Conservation (phyloP, 257 asterid species). For the Nicotiana otophora region DNA sequence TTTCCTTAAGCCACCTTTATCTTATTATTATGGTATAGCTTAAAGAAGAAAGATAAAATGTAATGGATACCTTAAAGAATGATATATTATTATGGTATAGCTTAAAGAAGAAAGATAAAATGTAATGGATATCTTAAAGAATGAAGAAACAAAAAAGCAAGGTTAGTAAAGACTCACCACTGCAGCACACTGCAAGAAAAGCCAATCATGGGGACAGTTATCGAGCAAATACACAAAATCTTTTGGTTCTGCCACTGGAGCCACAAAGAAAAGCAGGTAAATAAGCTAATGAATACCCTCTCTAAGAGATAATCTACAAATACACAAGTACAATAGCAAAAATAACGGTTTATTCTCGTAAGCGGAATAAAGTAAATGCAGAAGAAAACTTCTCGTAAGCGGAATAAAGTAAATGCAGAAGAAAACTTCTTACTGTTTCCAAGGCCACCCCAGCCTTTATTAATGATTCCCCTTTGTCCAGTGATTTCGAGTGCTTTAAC, state of each 20-base stretch:
- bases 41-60: neutral
- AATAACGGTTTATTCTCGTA: neutral
- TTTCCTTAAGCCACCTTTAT: neutral
- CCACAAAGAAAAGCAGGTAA: constrained; percentile 1
- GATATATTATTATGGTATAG: neutral
- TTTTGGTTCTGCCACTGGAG: constrained; percentile 65
- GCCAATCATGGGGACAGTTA: constrained; percentile 91
- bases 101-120: neutral
- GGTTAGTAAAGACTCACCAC: constrained; percentile 46
- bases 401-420: neutral
- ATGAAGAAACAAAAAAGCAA: neutral
- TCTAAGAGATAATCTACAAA: neutral
- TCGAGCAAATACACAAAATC: constrained; percentile 67
- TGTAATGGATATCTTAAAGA: neutral
- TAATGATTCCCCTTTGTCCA: constrained; percentile 82
- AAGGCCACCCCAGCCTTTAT: constrained; percentile 97
- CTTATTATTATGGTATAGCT: neutral
- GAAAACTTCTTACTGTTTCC: constrained; percentile 54
- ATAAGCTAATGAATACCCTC: neutral
- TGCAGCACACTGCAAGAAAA: constrained; percentile 74
- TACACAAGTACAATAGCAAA: neutral
- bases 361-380: neutral
- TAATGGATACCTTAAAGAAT: no score
- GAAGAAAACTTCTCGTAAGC: constrained; percentile 14
- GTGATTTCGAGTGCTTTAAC: constrained; percentile 75